These are phyloP conservation scores for Cystobasidium onofrii DNA, from an alignment of 768 basidiomycete species.

Conservation along the genomic window DNA sequence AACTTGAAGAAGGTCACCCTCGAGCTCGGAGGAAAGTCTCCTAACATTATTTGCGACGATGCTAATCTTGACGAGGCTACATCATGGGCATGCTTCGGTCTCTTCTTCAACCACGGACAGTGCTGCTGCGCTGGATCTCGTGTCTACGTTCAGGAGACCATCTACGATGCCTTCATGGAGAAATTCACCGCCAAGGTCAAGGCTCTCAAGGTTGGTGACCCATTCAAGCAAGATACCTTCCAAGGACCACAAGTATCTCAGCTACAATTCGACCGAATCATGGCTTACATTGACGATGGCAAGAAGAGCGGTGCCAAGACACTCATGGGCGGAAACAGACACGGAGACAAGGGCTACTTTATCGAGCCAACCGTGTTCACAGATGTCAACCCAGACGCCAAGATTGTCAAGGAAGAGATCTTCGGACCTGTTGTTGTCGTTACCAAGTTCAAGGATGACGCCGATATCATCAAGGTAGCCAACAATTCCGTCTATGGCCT, in stretches of 20 bases:
- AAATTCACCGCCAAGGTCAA: conserved; percentile 55
- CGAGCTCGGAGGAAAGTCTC: conserved; percentile 53
- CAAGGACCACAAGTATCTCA: conserved; percentile 74
- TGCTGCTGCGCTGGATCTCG: conserved; percentile 58
- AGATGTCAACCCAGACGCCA: conserved; percentile 60
- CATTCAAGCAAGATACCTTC: conserved; percentile 55
- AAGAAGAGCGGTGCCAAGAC: conserved; percentile 63
- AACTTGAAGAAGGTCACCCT: conserved; percentile 80
- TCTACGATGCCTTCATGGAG: conserved; percentile 69
- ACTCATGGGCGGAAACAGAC: conserved; percentile 57
- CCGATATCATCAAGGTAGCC: conserved; percentile 50
- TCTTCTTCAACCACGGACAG: conserved; percentile 56
- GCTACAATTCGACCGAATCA: conserved; percentile 61
- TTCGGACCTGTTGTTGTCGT: conserved; percentile 58
- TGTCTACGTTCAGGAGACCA: conserved; percentile 60
- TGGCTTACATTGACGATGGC: conserved; percentile 69
- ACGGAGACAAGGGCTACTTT: conserved; percentile 52
- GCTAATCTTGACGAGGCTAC: conserved; percentile 42
- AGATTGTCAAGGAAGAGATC: conserved; percentile 54
- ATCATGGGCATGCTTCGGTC: conserved; percentile 53
- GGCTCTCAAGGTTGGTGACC: conserved; percentile 57
- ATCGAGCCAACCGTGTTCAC: conserved; percentile 52
- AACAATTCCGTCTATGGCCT: conserved; percentile 64
- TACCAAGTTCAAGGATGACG: conserved; percentile 58
- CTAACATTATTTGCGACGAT: conserved; percentile 54